Evolutionary conservation across 805 yeast genomes (phyloP), one percentile per base, ranked within the genome.

Genomic region (Myxozyma neotropica): DNA sequence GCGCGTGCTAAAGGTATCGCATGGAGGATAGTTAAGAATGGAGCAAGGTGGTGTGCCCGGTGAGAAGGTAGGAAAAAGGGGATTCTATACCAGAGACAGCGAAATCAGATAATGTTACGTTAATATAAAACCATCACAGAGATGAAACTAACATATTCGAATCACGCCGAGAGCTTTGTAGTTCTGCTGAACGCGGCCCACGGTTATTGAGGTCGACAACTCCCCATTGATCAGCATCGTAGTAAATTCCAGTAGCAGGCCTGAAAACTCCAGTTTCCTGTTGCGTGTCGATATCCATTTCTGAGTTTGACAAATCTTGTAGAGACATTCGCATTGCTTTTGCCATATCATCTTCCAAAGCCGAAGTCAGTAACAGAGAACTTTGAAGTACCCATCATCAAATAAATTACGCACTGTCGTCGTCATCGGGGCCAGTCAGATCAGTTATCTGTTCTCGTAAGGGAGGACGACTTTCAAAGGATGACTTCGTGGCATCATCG

Each of bases 1-100:
- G 63, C 59, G 15, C 75, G 61, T n/a, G 69, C 70, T 19, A 69
- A 57, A 1, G 75, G 75, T 31, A 73, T 69, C 5, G 65, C 39
- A 46, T 71, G 74, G 35, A 71, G 47, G 24, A 73, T 64, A 19
- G 63, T 59, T 33, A 73, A 57, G 38, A 71, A 52, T 1, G 73
- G 69, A 1, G 70, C 71, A 4, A 73, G 46, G 19, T 61, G 57
- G 3, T 35, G 45, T 19, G 49, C 51, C 15, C 29, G 24, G 12
- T 29, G 39, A 43, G 46, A 23, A 12, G 63, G 59, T 10, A 55
- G 38, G n/a, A 58, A 54, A 12, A 55, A 31, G 4, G 65, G 55
- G 8, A 51, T 54, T 43, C 61, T 51, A 12, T 21, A 23, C 2
- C n/a, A n/a, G n/a, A n/a, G n/a, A n/a, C n/a, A n/a, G n/a, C n/a